These are phyloP conservation scores for Pichia sp. DNA, from an alignment of 1,139 yeast species.

Conservation along the genomic window DNA sequence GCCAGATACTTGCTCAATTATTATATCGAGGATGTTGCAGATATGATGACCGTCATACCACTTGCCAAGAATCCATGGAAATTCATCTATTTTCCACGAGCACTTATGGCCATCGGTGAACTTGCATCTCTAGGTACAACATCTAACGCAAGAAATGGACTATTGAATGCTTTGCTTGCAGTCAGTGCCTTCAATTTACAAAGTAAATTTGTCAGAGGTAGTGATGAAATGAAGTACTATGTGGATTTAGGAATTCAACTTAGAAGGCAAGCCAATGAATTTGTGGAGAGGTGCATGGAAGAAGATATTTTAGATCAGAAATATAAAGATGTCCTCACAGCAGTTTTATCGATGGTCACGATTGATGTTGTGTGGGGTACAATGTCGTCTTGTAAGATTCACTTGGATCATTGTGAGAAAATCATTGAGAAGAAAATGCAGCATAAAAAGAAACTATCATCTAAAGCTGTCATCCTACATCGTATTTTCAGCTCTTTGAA, in stretches of 20 bases:
- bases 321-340: constrained; percentile 78
- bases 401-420: constrained; percentile 69
- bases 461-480: constrained; percentile 73
- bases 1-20: constrained; percentile 65
- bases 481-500: constrained; percentile 71
- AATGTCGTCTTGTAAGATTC: constrained; percentile 76
- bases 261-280: constrained; percentile 66
- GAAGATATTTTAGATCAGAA: constrained; percentile 46
- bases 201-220: constrained; percentile 55
- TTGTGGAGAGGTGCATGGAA: constrained; percentile 54
- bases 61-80: constrained; percentile 84
- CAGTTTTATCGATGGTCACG: constrained; percentile 79
- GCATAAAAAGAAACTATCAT: constrained; percentile 57
- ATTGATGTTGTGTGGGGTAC: constrained; percentile 91
- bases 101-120: constrained; percentile 76
- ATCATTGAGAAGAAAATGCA: constrained; percentile 65
- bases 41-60: constrained; percentile 81
- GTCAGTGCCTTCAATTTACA: constrained; percentile 79
- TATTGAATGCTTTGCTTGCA: constrained; percentile 73
- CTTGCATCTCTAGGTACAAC: constrained; percentile 68
- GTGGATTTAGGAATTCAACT: constrained; percentile 66
- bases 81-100: constrained; percentile 75
- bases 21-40: constrained; percentile 75
- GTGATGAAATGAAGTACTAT: constrained; percentile 62
- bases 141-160: constrained; percentile 68